Evolutionary conservation across 495 filamentous ascomycete species (phyloP).

Genomic region (Talaromyces wortmannii): DNA sequence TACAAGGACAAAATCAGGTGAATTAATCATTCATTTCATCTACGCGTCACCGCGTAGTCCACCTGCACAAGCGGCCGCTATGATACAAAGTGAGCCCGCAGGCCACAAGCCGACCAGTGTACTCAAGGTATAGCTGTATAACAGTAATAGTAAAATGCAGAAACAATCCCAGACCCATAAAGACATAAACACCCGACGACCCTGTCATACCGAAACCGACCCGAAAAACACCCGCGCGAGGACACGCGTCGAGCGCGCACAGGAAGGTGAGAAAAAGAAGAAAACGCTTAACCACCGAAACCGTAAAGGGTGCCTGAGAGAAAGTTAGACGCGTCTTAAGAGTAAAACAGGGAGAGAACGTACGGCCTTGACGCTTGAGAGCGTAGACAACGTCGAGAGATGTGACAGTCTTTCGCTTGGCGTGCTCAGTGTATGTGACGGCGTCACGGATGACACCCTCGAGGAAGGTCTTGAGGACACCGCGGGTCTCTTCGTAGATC

Average conservation of each 20-base stretch:
- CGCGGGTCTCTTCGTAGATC: slow-evolving; percentile 99
- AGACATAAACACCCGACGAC: slow-evolving; percentile 37
- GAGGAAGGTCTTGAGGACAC: slow-evolving; percentile 99
- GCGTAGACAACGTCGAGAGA: slow-evolving; percentile 96
- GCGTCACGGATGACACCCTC: slow-evolving; percentile 99
- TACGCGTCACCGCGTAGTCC: slow-evolving; percentile 2
- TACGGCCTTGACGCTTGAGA: slow-evolving; percentile 91
- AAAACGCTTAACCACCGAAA: slow-evolving; percentile 86
- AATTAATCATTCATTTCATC: slow-evolving; percentile 4
- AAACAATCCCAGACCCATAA: slow-evolving; percentile 45
- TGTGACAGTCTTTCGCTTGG: slow-evolving; percentile 98
- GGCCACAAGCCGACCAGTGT: slow-evolving; percentile 7
- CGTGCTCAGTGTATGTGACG: slow-evolving; percentile 98
- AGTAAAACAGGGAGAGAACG: slow-evolving; percentile 19
- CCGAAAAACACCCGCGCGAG: slow-evolving; percentile 33
- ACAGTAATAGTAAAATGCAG: slow-evolving; percentile 8
- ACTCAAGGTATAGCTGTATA: slow-evolving; percentile 5
- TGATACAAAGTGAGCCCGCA: slow-evolving; percentile 5
- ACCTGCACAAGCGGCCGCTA: slow-evolving; percentile 4
- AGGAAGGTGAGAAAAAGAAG: slow-evolving; percentile 27
- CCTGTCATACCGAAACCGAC: slow-evolving; percentile 43
- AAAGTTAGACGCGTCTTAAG: slow-evolving; percentile 21
- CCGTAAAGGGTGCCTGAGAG: slow-evolving; percentile 75
- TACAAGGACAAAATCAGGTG: background rate
- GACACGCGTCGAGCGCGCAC: slow-evolving; percentile 29